phyloP scores from a whole-genome alignment of 75 land plant genomes.

The Cryptomeria japonica region DNA sequence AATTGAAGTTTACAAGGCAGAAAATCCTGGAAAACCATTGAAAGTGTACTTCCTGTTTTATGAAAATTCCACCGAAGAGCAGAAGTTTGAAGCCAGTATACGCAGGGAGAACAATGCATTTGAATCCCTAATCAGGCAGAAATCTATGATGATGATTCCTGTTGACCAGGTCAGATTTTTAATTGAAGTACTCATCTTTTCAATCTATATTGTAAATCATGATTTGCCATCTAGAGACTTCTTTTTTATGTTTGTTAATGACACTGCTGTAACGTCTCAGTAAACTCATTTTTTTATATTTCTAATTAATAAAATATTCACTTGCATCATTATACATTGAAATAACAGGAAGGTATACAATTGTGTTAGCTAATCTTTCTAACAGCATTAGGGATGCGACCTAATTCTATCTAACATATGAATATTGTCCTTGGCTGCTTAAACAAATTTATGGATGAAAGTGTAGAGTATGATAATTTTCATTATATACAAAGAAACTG shows the following conservation, averaged over 20 bases:
- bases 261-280: background rate
- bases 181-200: background rate
- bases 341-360: background rate
- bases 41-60: conserved; percentile 96
- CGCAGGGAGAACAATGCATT: conserved; percentile 90
- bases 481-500: too few species aligned
- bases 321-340: background rate
- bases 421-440: too few species aligned
- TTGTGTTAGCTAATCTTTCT: background rate
- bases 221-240: background rate
- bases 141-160: conserved; percentile 97
- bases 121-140: conserved; percentile 96
- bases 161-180: conserved; percentile 78
- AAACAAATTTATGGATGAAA: too few species aligned
- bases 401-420: too few species aligned
- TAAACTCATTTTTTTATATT: conserved; percentile 1
- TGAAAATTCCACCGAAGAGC: conserved; percentile 93
- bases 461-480: too few species aligned
- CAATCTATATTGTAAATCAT: background rate
- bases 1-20: conserved; percentile 92
- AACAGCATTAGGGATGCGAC: too few species aligned
- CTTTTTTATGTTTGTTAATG: conserved; percentile 7
- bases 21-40: conserved; percentile 62
- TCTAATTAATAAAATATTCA: background rate
- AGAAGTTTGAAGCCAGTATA: conserved; percentile 94